These are phyloP conservation scores for Penicillium canescens DNA, from an alignment of 495 filamentous ascomycete genomes.

Conservation along the genomic window DNA sequence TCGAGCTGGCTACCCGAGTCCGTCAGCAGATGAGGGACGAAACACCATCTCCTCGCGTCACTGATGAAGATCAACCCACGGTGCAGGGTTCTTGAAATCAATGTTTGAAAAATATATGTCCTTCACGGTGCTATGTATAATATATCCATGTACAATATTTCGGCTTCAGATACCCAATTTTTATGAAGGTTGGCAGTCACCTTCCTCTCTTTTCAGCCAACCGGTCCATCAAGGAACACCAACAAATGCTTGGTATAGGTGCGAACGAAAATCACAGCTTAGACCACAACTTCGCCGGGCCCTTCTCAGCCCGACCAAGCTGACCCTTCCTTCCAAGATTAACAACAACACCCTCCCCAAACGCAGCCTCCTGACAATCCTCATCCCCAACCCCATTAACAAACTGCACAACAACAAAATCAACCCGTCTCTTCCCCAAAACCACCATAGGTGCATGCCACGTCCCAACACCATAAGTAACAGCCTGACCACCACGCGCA, in stretches of 20 bases:
- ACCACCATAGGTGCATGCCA: conserved; percentile 99
- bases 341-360: conserved; percentile 44
- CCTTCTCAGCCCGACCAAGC: conserved; percentile 34
- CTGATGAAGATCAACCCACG: not conserved
- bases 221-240: not conserved
- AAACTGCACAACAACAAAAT: conserved; percentile 88
- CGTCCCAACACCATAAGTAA: conserved; percentile 87
- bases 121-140: not conserved
- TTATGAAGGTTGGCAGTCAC: not conserved
- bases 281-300: conserved; percentile 27
- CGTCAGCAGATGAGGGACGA: conserved; percentile 22
- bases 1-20: conserved; percentile 51
- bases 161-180: not conserved
- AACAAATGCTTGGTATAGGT: not conserved
- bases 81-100: not conserved
- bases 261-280: conserved; percentile 16
- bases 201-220: not conserved
- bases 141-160: conserved; percentile 8
- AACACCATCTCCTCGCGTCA: not conserved
- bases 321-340: conserved; percentile 30
- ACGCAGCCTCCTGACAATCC: conserved; percentile 83
- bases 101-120: not conserved
- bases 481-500: conserved; percentile 76
- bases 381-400: conserved; percentile 80
- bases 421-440: conserved; percentile 64